Percentiles rank a stretch among this genome's conserved stretches.
These are phyloP conservation scores for Tremella fuciformis DNA, from an alignment of 768 basidiomycete species.

Conservation along the genomic window DNA sequence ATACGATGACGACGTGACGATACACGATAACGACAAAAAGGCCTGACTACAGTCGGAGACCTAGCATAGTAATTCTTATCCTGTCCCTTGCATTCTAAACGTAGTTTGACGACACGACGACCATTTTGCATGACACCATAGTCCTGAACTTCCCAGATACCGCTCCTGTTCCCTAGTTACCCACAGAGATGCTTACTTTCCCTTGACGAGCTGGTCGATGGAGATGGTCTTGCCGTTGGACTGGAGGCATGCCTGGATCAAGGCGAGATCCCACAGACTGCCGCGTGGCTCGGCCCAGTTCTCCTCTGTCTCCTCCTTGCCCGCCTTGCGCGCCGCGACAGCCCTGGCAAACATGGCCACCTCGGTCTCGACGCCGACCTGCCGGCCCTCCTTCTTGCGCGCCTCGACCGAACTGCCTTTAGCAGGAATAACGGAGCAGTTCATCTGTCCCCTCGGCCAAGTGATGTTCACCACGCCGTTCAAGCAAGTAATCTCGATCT, in stretches of 20 bases:
- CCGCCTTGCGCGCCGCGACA: conserved; percentile 55
- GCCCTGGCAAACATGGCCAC: conserved; percentile 52
- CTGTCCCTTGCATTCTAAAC: no score
- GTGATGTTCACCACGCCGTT: conserved; percentile 37
- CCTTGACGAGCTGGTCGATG: conserved; percentile 53
- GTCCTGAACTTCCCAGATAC: no score
- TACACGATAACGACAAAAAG: no score
- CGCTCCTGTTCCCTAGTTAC: no score
- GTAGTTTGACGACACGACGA: no score
- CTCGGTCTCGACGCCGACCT: conserved; percentile 57
- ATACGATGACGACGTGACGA: no score
- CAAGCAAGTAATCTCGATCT: conserved; percentile 25
- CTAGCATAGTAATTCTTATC: no score
- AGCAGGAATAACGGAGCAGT: conserved; percentile 22
- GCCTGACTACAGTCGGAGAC: no score
- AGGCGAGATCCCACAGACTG: conserved; percentile 70
- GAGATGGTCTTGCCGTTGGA: conserved; percentile 64
- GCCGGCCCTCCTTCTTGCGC: conserved; percentile 51
- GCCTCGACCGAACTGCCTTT: conserved; percentile 51
- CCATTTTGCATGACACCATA: no score
- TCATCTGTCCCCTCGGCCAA: conserved; percentile 16
- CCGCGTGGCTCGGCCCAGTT: conserved; percentile 62
- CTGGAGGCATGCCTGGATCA: conserved; percentile 73
- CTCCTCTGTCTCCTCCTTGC: conserved; percentile 55
- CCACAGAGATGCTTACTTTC: conserved; percentile 7